Percentiles rank a stretch among this genome's conserved stretches.
Evolutionary conservation across 352 stramenopile species (phyloP).

Genomic region (Phytophthora idaei): DNA sequence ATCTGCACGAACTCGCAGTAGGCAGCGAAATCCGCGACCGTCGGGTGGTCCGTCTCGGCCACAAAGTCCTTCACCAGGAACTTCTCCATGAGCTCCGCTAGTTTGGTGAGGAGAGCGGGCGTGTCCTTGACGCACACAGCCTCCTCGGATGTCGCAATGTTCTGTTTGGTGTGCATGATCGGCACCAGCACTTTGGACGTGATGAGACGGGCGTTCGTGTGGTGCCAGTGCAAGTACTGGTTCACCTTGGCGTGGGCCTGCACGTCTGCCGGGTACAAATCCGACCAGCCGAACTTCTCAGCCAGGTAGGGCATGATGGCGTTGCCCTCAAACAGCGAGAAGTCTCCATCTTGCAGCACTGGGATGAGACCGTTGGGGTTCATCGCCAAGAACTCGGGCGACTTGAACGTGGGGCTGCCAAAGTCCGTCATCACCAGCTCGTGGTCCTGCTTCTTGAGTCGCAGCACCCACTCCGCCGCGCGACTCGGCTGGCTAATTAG

Average conservation of each 20-base stretch:
- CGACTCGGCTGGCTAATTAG: constrained; percentile 34
- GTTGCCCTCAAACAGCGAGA: constrained; percentile 33
- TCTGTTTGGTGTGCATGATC: constrained; percentile 34
- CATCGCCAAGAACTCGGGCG: constrained; percentile 30
- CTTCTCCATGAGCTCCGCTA: constrained; percentile 37
- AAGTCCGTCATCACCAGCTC: constrained; percentile 33
- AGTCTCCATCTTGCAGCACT: constrained; percentile 37
- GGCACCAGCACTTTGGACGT: constrained; percentile 51
- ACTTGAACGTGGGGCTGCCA: constrained; percentile 30
- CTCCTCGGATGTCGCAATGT: constrained; percentile 30
- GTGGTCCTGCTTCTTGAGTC: constrained; percentile 35
- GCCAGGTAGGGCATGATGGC: constrained; percentile 57
- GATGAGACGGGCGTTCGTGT: constrained; percentile 50
- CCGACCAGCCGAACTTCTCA: constrained; percentile 46
- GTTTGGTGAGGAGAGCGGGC: constrained; percentile 28
- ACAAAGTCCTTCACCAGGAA: constrained; percentile 37
- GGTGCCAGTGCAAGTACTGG: constrained; percentile 71
- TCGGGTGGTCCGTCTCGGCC: constrained; percentile 35
- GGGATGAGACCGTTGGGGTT: constrained; percentile 40
- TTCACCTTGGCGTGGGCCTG: constrained; percentile 60
- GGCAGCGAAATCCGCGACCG: constrained; percentile 46
- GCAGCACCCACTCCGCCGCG: constrained; percentile 37
- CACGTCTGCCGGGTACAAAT: constrained; percentile 52
- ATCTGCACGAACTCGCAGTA: constrained; percentile 54
- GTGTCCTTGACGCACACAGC: constrained; percentile 26